Evolutionary conservation across 169 alveolate genomes (phyloP).

Genomic region (Fabrea salina): DNA sequence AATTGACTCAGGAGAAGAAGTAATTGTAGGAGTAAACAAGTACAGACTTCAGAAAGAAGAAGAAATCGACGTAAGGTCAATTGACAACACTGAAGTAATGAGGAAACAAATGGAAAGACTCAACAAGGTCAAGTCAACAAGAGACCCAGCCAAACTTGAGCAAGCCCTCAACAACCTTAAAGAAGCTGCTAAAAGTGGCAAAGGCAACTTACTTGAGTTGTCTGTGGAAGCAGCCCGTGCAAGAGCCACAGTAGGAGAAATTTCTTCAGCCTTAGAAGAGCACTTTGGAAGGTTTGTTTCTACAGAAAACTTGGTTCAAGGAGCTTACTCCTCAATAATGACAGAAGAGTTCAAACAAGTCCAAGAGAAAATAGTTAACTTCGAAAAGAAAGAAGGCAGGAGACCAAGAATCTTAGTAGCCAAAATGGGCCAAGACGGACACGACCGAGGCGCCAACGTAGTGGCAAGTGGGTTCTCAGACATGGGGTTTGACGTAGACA

Average conservation of each 20-base stretch:
- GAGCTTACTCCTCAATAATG: slow-evolving; percentile 44
- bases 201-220: slow-evolving; percentile 54
- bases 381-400: slow-evolving; percentile 59
- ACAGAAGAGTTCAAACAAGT: slow-evolving; percentile 38
- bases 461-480: slow-evolving; percentile 67
- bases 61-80: slow-evolving; percentile 35
- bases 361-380: slow-evolving; percentile 26
- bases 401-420: slow-evolving; percentile 61
- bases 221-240: slow-evolving; percentile 54
- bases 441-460: slow-evolving; percentile 67
- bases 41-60: slow-evolving; percentile 49
- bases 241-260: slow-evolving; percentile 63
- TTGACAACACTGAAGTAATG: slow-evolving; percentile 49
- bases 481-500: slow-evolving; percentile 64
- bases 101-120: slow-evolving; percentile 43
- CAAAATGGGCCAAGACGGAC: slow-evolving; percentile 69
- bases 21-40: slow-evolving; percentile 63
- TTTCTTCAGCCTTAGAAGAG: slow-evolving; percentile 52
- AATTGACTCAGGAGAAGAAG: slow-evolving; percentile 59
- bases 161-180: slow-evolving; percentile 30
- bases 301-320: slow-evolving; percentile 43
- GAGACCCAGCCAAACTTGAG: slow-evolving; percentile 40
- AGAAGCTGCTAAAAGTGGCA: slow-evolving; percentile 46
- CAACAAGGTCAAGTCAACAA: slow-evolving; percentile 29
- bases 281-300: slow-evolving; percentile 53